Evolutionary conservation across 768 basidiomycete genomes (phyloP), one percentile per base, ranked within the genome.

Genomic region (Rhodotorula paludigena): DNA sequence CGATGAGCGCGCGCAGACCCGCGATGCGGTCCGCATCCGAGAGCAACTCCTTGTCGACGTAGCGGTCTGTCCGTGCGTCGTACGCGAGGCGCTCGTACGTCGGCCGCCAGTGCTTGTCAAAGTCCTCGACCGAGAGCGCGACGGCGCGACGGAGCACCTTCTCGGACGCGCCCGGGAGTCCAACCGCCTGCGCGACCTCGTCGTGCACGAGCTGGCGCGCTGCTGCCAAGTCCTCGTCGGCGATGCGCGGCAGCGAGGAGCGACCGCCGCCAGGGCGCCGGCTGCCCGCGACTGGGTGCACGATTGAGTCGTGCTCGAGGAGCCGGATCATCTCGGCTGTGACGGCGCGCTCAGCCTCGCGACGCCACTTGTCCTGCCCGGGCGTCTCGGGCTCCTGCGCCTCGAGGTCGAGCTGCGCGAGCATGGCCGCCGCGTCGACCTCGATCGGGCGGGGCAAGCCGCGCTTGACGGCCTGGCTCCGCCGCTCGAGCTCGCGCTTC

Each of bases 241-340:
- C 81, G n/a, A 94, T 90, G 32, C 85, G 82, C 35, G 82, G 81
- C 68, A 93, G 91, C 1, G 76, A 75, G 23, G 90, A 90, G 32
- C 82, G 80, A 39, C 74, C 69, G 20, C 86, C 83, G 11, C 92
- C 90, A 11, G 91, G 84, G 42, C 84, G 82, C 32, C 83, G 83
- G 16, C 92, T 92, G 5, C 96, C 96, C 16, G 93, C 90, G 21
- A 97, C 79, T 7, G 94, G 93, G 78, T 92, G 82, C 0, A 85
- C 83, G 63, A 97, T 85, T 10, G 92, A 84, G 78, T 99, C 96
- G 76, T 98, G 92, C 60, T 86, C 83, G 66, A 98, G 80, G 52
- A 99, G 82, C 47, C 82, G 81, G 7, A 84, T 87, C 55, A 98
- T 82, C 76, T 98, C 96, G 28, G 80, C 77, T 74, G 92, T 84